Evolutionary conservation across 129 eudicot genomes (phyloP).

Genomic region (sunflower (Helianthus annuus)): HanXRQr2.0-SUNRISE NC_035446.2:169699231-169699730

Average conservation of each 20-base stretch:
- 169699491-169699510: slow-evolving; percentile 54
- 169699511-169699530: slow-evolving; percentile 61
- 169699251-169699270: no score
- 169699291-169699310: no score
- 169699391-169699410: slow-evolving; percentile 4
- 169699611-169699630: slow-evolving; percentile 63
- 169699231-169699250: no score
- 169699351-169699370: no score
- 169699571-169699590: slow-evolving; percentile 54
- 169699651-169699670: not conserved
- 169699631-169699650: not conserved
- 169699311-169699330: no score
- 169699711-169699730: slow-evolving; percentile 54
- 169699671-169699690: not conserved
- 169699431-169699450: not conserved
- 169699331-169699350: no score
- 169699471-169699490: slow-evolving; percentile 49
- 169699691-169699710: slow-evolving; percentile 40
- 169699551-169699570: slow-evolving; percentile 46
- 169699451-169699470: slow-evolving; percentile 63
- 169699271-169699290: no score
- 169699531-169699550: slow-evolving; percentile 69
- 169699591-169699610: slow-evolving; percentile 56
- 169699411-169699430: not conserved
- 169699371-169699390: not conserved